Conservation (phyloP, 768 basidiomycete genomes). For the Leccinum obscurum region DNA sequence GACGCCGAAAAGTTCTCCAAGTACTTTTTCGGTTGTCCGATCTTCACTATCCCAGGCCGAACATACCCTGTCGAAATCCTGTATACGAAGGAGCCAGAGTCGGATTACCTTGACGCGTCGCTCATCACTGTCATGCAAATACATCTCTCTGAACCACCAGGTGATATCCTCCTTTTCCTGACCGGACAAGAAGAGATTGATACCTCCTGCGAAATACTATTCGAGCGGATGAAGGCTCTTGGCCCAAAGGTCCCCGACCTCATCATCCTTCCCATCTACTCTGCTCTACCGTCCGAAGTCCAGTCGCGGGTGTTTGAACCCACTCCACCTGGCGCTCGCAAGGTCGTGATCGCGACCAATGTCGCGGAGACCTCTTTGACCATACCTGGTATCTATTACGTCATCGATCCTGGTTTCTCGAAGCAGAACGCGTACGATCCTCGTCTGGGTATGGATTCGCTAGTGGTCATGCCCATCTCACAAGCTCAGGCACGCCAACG, state of each 20-base stretch:
- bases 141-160: constrained; percentile 95
- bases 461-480: constrained; percentile 98
- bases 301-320: constrained; percentile 98
- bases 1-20: constrained; percentile 99
- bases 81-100: constrained; percentile 99
- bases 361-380: constrained; percentile 98
- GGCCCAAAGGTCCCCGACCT: constrained; percentile 99
- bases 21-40: constrained; percentile 98
- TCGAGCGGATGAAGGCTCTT: constrained; percentile 97
- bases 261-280: constrained; percentile 96
- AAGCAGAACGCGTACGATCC: constrained; percentile 99
- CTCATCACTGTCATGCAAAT: constrained; percentile 99
- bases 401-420: constrained; percentile 97
- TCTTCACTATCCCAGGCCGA: constrained; percentile 99
- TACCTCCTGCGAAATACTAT: constrained; percentile 94
- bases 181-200: constrained; percentile 99
- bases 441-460: constrained; percentile 95
- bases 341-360: constrained; percentile 99
- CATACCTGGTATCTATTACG: constrained; percentile 98
- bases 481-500: constrained; percentile 97
- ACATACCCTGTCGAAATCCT: constrained; percentile 98
- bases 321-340: constrained; percentile 96
- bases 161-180: constrained; percentile 94
- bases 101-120: constrained; percentile 96
- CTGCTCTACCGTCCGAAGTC: constrained; percentile 95